A percentile compares a stretch with the other conserved stretches of the same genome.
These are phyloP conservation scores for Nectriaceae sp. DNA, from an alignment of 2,329 filamentous ascomycete species.

Conservation along the genomic window DNA sequence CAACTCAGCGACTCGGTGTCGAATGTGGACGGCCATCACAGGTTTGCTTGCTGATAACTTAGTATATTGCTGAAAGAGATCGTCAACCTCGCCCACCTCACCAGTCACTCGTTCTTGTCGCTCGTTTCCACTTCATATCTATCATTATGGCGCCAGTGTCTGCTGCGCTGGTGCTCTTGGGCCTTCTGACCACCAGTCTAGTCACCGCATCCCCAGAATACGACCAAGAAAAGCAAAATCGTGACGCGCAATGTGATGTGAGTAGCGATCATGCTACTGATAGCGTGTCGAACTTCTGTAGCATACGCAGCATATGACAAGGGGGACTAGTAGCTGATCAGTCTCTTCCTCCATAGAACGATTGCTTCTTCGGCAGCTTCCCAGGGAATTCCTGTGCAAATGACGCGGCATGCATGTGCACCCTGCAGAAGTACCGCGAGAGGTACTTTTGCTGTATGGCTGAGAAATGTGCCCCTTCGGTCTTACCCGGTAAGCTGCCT, in stretches of 20 bases:
- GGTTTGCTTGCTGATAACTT: no score
- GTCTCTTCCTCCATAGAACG: neutral
- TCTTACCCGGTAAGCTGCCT: neutral
- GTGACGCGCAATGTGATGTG: neutral
- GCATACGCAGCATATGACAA: neutral
- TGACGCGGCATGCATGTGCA: slow-evolving; percentile 13
- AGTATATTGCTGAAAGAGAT: no score
- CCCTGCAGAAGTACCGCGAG: slow-evolving; percentile 12
- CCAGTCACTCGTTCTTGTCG: neutral
- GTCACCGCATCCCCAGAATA: neutral
- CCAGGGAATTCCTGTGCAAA: neutral
- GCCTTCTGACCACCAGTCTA: neutral
- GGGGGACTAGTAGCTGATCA: neutral
- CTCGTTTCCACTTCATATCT: neutral
- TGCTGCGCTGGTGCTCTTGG: neutral
- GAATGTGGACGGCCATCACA: no score
- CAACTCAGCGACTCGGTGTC: no score
- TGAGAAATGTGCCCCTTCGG: slow-evolving; percentile 7
- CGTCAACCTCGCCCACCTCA: neutral
- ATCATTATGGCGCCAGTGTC: neutral
- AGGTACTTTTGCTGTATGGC: slow-evolving; percentile 14
- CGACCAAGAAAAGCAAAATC: neutral
- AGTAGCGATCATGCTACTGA: neutral
- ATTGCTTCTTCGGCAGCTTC: neutral
- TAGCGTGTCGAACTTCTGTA: no score